Evolutionary conservation across 2,329 filamentous ascomycete genomes (phyloP), one percentile per base, ranked within the genome.

Genomic region (Bipolaris cookei): DNA sequence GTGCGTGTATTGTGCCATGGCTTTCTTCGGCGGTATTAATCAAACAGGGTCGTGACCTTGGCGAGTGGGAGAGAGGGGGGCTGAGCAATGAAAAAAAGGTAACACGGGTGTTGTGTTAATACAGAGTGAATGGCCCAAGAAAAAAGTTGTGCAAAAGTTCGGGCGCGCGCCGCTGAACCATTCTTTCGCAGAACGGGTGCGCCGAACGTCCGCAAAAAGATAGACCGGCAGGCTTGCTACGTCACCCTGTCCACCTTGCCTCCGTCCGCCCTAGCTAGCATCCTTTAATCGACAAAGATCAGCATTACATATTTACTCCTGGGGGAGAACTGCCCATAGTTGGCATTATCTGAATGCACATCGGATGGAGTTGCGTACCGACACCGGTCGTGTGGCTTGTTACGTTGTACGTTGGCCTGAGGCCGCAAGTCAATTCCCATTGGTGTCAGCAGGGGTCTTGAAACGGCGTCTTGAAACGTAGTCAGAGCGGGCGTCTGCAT

Each of bases 391-490:
- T 44, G 42, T 30, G 42, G 42, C 41, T 30, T 30, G 28, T 30
- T 32, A 8, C 13, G 44, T 34, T 53, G 42, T 35, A 34, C 18
- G 38, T 39, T 49, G 53, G 69, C 69, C 63, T 65, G 56, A 63
- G 66, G 64, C 64, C 49, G 55, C 34, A 56, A 55, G 59, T 62
- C 58, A 4, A 63, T 30, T 30, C 57, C 61, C 56, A 58, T 63
- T 58, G 63, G 71, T 70, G 68, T 70, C 66, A 68, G 71, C 73
- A 65, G 68, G 71, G 72, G 67, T 67, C 52, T 56, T 74, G 72
- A 74, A 76, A 75, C 71, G 65, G 66, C 47, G 65, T 63, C 55
- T 63, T 75, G 72, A 73, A 74, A 75, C 72, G 57, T 62, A 64
- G 60, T 45, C 48, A 54, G 54, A 64, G 63, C 72, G 64, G 70